Evolutionary conservation across 305 asterid genomes (phyloP), one percentile per base, ranked within the genome.

Genomic region (Rubia tinctorum): DNA sequence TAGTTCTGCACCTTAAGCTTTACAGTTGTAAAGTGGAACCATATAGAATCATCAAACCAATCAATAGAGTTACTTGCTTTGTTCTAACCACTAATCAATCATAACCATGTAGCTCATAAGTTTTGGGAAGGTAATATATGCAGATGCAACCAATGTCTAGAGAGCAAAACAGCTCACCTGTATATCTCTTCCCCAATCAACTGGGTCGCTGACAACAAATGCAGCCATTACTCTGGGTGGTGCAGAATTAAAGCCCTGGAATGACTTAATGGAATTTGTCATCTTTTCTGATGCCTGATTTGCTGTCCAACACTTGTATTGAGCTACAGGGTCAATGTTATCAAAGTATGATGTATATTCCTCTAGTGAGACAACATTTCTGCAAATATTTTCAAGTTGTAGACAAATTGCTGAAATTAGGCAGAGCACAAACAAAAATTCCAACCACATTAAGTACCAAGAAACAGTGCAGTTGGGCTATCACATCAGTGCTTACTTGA

Each of bases 161-260:
- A 75, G 56, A 65, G 14, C 8, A 51, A 34, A 34, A 51, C 12
- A 20, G 23, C 23, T 23, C 69, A 88, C 90, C 90, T 86, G 94
- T 55, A 88, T 86, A 79, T 88, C 90, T 76, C 90, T 81, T 44
- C 94, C 90, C 94, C 90, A 88, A 80, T 85, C 90, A 76, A 88
- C 91, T 40, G 88, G 88, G 84, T 88, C 94, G 79, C 91, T 85
- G 59, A 79, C 76, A 77, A 88, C 83, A 76, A 88, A 88, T 71
- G 73, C 91, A 67, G 90, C 90, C 84, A 78, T 82, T n/a, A 85
- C 88, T 55, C 74, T 84, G 53, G 77, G 76, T 6, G 84, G 75
- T 61, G 47, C 67, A 66, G 44, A 68, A 63, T 51, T 59, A 64
- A 42, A 22, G 39, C 78, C 72, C 14, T 76, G 75, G 49, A 66